Base-by-base conservation (phyloP, 2,329 filamentous ascomycete genomes). In the Davidsoniella australis region DNA sequence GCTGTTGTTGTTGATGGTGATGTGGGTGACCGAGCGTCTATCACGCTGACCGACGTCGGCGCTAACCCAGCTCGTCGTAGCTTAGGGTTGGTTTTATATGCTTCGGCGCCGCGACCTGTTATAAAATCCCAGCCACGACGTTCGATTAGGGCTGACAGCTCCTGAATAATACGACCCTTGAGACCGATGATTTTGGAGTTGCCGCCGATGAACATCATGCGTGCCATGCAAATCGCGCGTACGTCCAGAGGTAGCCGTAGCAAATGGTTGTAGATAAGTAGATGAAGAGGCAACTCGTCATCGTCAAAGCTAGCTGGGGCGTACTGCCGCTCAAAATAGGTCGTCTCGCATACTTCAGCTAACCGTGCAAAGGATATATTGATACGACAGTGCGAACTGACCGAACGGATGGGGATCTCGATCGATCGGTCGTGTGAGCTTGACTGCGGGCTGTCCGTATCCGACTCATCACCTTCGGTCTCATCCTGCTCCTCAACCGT, bases 201-300 rank as follows among this genome's bases (percentile, higher is more conserved):
- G 2, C 86, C 86, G 29, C 91, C 91, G 0, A 81, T 82, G 58
- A 98, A 83, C 14, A 94, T 69, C 42, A 96, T 83, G 38, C 89
- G 82, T 1, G 87, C 80, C 78, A 95, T 91, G 62, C 89, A 95
- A 4, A 81, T 66, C 1, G 83, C 80, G 20, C 91, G 78, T 3
- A 88, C 78, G 62, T 98, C 91, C 3, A 89, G 66, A 0, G 87
- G 84, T 1, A 95, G 69, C 6, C 76, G 71, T 1, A 93, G 69
- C 1, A 98, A 72, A 37, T 79, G 74, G 48, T 76, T 74, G 63
- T 94, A 93, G 2, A 93, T 69, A 7, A 96, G 71, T 10, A 79
- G 61, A 47, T 84, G 85, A 1, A 96, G 59, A 0, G 89, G 80
- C 16, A 84, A 72, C 55, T 96, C 89, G 56, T 98, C 73, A 57